Evolutionary conservation across 768 basidiomycete species (phyloP).

Genomic region (Rhodotorula paludigena): DNA sequence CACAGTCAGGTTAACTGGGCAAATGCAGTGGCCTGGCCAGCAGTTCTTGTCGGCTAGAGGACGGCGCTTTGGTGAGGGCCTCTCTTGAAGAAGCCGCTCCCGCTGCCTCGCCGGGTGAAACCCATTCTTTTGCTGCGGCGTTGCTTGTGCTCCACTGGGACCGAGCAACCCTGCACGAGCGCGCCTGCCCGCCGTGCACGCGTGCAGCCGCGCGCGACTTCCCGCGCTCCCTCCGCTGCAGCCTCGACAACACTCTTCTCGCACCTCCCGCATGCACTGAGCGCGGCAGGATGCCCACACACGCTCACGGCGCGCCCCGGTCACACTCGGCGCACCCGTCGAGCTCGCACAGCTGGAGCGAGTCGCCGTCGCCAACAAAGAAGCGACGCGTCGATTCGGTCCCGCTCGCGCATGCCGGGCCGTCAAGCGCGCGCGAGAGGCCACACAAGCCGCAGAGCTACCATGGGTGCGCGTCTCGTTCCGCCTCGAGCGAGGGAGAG

Average conservation of each 20-base stretch:
- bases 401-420: background rate
- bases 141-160: background rate
- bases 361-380: constrained; percentile 27
- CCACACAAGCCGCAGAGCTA: background rate
- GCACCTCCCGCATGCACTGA: background rate
- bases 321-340: background rate
- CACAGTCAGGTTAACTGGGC: constrained; percentile 23
- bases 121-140: background rate
- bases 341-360: background rate
- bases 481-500: background rate
- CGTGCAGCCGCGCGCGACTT: no score
- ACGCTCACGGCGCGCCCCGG: background rate
- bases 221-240: background rate
- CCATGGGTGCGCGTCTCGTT: background rate
- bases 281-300: background rate
- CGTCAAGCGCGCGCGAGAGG: no score
- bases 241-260: background rate
- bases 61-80: constrained; percentile 17
- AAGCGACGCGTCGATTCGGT: constrained; percentile 18
- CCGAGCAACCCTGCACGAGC: no score
- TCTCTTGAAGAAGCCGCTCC: constrained; percentile 24
- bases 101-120: constrained; percentile 27
- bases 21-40: constrained; percentile 7
- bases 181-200: no score
- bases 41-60: constrained; percentile 35